These are phyloP conservation scores for Amanita molliuscula DNA, from an alignment of 768 basidiomycete genomes.

Conservation along the genomic window DNA sequence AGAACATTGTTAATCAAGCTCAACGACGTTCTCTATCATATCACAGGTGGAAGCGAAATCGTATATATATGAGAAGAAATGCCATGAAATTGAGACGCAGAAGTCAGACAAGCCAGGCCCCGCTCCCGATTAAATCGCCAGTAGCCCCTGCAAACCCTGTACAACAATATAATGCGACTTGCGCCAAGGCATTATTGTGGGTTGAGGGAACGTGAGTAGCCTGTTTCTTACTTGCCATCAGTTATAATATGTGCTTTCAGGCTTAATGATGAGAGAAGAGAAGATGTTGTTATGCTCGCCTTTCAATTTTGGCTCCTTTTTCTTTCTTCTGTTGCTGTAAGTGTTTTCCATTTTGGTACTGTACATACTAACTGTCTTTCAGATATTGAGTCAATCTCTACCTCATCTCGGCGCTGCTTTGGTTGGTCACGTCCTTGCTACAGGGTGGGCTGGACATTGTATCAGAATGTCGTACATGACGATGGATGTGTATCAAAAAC, in stretches of 20 bases:
- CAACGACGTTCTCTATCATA: background rate
- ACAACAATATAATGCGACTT: conserved; percentile 12
- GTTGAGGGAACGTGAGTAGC: conserved; percentile 31
- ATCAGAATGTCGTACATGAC: conserved; percentile 22
- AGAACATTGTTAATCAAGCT: background rate
- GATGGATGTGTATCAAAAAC: conserved; percentile 19
- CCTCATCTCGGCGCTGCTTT: conserved; percentile 41
- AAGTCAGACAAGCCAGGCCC: background rate
- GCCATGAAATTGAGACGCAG: background rate
- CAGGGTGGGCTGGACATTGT: conserved; percentile 37
- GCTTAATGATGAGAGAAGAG: conserved; percentile 29
- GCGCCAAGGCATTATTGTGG: conserved; percentile 35
- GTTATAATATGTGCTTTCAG: conserved; percentile 13
- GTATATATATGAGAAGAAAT: background rate
- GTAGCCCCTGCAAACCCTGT: background rate
- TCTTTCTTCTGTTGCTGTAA: conserved; percentile 34
- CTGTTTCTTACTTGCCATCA: background rate
- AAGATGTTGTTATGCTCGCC: conserved; percentile 34
- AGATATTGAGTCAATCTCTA: conserved; percentile 42
- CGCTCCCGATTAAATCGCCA: conserved; percentile 4
- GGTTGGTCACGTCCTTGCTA: conserved; percentile 33
- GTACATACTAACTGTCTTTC: background rate
- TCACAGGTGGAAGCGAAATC: background rate
- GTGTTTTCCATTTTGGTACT: conserved; percentile 7
- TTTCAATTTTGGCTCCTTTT: conserved; percentile 40